A percentile compares a stretch with the other conserved stretches of the same genome.
Conservation (phyloP, 2,329 filamentous ascomycete genomes). For the Capronia coronata region DNA sequence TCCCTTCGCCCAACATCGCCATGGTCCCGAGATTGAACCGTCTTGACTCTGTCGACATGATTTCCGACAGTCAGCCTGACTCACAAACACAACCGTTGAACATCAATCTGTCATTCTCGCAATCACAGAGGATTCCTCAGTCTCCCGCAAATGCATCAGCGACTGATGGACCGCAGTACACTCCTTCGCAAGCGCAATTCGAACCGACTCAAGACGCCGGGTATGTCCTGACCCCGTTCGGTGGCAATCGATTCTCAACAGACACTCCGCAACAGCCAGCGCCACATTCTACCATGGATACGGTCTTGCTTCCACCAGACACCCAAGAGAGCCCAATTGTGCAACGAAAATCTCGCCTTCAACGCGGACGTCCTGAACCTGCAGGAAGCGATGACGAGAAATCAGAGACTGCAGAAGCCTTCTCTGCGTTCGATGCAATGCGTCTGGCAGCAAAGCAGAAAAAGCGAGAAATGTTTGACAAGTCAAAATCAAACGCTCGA, state of each 20-base stretch:
- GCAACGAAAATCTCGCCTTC: conserved; percentile 48
- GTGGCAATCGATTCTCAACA: conserved; percentile 60
- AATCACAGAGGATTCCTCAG: conserved; percentile 47
- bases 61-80: conserved; percentile 51
- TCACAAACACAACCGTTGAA: conserved; percentile 38
- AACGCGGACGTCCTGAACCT: conserved; percentile 44
- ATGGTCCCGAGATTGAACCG: conserved; percentile 55
- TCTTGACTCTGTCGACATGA: conserved; percentile 55
- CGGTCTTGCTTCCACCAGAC: conserved; percentile 50
- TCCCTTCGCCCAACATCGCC: conserved; percentile 46
- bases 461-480: conserved; percentile 60
- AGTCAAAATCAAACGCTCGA: conserved; percentile 79
- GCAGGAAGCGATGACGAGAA: conserved; percentile 39
- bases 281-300: conserved; percentile 64
- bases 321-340: conserved; percentile 59
- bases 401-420: conserved; percentile 33
- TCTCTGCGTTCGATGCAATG: conserved; percentile 62
- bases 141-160: conserved; percentile 15
- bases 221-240: conserved; percentile 65
- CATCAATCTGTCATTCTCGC: conserved; percentile 53
- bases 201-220: conserved; percentile 77
- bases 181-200: conserved; percentile 31
- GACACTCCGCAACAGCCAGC: conserved; percentile 31
- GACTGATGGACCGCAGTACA: conserved; percentile 28
- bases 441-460: conserved; percentile 54